Conservation (phyloP, 129 eudicot species). For the Lactuca sativa region DNA sequence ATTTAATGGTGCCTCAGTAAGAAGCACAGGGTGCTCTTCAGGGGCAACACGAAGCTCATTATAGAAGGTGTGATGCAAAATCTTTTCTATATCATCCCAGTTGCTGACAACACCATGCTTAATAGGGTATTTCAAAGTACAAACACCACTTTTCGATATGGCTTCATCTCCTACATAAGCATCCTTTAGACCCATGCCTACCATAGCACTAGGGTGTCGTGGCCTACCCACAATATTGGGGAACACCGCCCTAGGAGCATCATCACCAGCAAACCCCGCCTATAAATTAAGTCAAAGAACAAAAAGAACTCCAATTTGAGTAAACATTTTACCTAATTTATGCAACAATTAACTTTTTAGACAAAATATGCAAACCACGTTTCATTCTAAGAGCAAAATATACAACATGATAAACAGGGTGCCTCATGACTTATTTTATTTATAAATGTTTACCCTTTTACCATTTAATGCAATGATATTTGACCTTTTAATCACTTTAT, state of each 20-base stretch:
- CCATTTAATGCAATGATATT: background rate
- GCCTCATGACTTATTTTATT: no score
- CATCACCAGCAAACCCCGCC: conserved; percentile 13
- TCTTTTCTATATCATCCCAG: conserved; percentile 62
- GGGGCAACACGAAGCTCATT: conserved; percentile 86
- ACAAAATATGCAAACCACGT: background rate
- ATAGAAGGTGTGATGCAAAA: conserved; percentile 80
- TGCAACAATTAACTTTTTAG: background rate
- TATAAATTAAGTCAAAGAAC: background rate
- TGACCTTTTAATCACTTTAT: background rate
- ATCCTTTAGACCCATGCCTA: conserved; percentile 10
- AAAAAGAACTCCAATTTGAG: background rate
- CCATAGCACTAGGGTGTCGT: conserved; percentile 53
- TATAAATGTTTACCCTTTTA: background rate
- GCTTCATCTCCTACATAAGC: background rate
- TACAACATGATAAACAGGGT: no score
- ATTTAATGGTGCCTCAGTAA: conserved; percentile 65
- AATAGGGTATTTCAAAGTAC: background rate
- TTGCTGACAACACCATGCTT: background rate
- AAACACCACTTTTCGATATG: background rate
- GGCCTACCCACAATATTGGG: conserved; percentile 45
- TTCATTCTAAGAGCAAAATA: background rate
- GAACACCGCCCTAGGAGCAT: conserved; percentile 9
- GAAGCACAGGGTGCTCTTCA: conserved; percentile 75
- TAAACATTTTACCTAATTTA: no score